Evolutionary conservation across 225 moss, liverwort and hornwort species (phyloP).

Genomic region (Neckera pumila): DNA sequence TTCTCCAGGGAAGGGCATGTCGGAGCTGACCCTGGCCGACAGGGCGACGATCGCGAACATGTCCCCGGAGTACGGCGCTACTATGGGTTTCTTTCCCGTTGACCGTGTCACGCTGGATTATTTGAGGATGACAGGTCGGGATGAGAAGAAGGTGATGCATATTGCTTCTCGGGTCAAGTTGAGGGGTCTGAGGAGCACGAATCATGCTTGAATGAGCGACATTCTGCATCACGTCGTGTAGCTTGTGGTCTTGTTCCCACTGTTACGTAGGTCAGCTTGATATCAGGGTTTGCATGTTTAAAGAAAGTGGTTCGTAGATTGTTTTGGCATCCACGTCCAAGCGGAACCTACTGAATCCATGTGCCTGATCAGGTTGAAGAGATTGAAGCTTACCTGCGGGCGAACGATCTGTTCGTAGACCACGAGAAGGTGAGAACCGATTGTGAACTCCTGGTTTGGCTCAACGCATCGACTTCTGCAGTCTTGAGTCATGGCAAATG

Average conservation of each 20-base stretch:
- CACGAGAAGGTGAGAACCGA: conserved; percentile 39
- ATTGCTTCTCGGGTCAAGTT: background rate
- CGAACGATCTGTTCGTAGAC: conserved; percentile 83
- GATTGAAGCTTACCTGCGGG: conserved; percentile 85
- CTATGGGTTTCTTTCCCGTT: conserved; percentile 97
- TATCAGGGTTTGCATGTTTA: background rate
- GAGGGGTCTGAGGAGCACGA: background rate
- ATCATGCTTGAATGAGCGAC: background rate
- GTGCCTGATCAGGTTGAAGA: conserved; percentile 40
- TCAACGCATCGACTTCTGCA: background rate
- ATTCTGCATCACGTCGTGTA: background rate
- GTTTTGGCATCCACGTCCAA: background rate
- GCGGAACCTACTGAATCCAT: background rate
- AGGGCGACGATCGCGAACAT: conserved; percentile 95
- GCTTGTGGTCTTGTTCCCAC: background rate
- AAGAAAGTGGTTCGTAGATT: background rate
- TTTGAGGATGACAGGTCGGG: conserved; percentile 81
- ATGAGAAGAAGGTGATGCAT: conserved; percentile 59
- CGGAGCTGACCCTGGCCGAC: conserved; percentile 69
- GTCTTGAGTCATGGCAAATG: background rate
- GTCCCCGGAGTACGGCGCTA: conserved; percentile 97
- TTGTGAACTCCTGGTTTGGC: background rate
- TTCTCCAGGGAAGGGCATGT: conserved; percentile 72
- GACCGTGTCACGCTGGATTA: conserved; percentile 77
- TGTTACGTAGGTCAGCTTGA: background rate